phyloP scores from a whole-genome alignment of 2,329 filamentous ascomycete species.

The Penicillium sp. region DNA sequence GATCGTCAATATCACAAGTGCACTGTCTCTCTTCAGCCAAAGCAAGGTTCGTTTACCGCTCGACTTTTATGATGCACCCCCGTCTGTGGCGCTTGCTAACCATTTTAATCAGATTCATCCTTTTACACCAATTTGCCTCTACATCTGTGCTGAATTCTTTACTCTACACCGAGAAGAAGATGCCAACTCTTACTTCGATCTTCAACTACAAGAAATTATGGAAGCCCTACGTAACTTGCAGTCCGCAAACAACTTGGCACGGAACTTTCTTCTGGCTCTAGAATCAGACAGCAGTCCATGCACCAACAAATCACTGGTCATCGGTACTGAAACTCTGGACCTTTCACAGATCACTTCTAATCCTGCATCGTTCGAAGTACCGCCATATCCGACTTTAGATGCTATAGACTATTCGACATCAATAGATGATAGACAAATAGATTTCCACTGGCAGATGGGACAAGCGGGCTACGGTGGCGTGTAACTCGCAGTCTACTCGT shows the following conservation, averaged over 20 bases:
- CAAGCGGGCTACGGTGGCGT: background rate
- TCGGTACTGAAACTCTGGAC: background rate
- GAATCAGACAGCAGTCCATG: background rate
- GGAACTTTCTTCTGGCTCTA: background rate
- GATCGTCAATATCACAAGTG: slow-evolving; percentile 10
- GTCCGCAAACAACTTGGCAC: slow-evolving; percentile 11
- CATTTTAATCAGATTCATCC: slow-evolving; percentile 8
- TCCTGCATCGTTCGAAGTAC: background rate
- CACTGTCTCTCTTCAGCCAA: slow-evolving; percentile 7
- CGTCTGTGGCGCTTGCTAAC: background rate
- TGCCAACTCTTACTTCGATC: background rate
- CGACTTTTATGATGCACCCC: no score
- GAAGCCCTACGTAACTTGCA: slow-evolving; percentile 7
- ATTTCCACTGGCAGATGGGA: background rate
- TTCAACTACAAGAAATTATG: slow-evolving; percentile 8
- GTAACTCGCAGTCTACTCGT: background rate
- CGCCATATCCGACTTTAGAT: background rate
- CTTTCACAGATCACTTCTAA: background rate
- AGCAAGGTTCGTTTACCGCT: slow-evolving; percentile 6
- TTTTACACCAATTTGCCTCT: slow-evolving; percentile 13
- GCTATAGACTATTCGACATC: background rate
- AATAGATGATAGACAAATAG: slow-evolving; percentile 1
- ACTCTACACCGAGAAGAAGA: background rate
- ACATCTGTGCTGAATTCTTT: slow-evolving; percentile 13
- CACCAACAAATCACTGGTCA: background rate